Evolutionary conservation across 2,329 filamentous ascomycete genomes (phyloP), one percentile per base, ranked within the genome.

Genomic region (Alternaria sp.): DNA sequence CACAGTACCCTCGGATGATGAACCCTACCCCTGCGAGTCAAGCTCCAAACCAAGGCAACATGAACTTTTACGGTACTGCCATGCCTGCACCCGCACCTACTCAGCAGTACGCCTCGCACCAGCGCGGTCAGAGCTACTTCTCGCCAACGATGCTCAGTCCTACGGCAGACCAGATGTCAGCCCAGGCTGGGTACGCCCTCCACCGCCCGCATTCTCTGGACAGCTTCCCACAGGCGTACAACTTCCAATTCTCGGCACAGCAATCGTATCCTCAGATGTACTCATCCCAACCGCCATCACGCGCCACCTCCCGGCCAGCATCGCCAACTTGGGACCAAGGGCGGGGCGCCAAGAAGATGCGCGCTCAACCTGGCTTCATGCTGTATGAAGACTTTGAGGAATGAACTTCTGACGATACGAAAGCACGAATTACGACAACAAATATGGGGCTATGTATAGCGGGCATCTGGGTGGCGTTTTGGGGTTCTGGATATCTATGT

Each of bases 291-390:
- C 73, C 74, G 9, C 69, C 63, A 15, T 76, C 74, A n/a, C 64
- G 68, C 13, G 64, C 64, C 36, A 62, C 67, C 8, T 70, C 68
- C 46, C 62, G 74, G 26, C 73, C 74, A 44, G 72, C 73, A 12
- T 77, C 74, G 12, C 74, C 74, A 19, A 69, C 70, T 3, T 77
- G 73, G 73, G 72, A 75, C 11, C 71, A 75, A 57, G 72, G 71
- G 17, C 43, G 66, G 28, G 60, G 61, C 21, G 66, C 59, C 6
- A 74, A 73, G 58, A 74, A 73, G 59, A 73, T 73, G 65, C 67
- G 62, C 25, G 56, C 60, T 17, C 64, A 62, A 15, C 62, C 62
- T 15, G 61, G 63, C n/a, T 70, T 70, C 65, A 67, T 69, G 62
- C 56, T 70, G 47, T 66, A 62, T 28, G 68, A 70, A 40, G 66